Evolutionary conservation across 495 filamentous ascomycete species (phyloP).

Genomic region (Tuber magnatum): DNA sequence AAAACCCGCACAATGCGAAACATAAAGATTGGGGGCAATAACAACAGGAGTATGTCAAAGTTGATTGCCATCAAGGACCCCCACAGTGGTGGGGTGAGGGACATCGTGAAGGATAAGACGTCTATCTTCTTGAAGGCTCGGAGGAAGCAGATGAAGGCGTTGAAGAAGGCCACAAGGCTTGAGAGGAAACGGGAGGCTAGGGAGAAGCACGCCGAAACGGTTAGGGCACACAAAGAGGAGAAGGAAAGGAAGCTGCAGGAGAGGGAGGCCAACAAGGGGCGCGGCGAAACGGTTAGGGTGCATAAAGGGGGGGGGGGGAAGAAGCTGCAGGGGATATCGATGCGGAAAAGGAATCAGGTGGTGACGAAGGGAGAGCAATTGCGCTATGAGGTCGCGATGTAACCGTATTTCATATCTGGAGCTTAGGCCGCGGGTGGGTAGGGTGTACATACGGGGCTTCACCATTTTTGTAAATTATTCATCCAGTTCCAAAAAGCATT

Average conservation of each 20-base stretch:
- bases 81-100: slow-evolving; percentile 30
- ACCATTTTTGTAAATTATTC: not conserved
- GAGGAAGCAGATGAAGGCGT: not conserved
- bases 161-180: not conserved
- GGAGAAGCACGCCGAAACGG: not conserved
- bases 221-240: not conserved
- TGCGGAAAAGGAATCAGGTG: not conserved
- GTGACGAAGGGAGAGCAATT: not conserved
- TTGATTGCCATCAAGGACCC: slow-evolving; percentile 32
- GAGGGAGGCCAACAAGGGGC: not conserved
- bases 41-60: slow-evolving; percentile 19
- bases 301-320: not conserved
- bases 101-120: slow-evolving; percentile 32
- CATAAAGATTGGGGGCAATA: slow-evolving; percentile 46
- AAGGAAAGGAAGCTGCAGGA: not conserved
- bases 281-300: not conserved
- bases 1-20: slow-evolving; percentile 66
- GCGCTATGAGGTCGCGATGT: not conserved
- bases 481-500: not conserved
- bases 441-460: not conserved
- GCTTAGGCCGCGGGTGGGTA: not conserved
- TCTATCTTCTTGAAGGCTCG: not conserved
- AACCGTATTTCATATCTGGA: not conserved
- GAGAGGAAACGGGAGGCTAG: not conserved
- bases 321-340: not conserved